phyloP scores from a whole-genome alignment of 2,329 filamentous ascomycete genomes.

The Aspergillus pseudonomiae region DNA sequence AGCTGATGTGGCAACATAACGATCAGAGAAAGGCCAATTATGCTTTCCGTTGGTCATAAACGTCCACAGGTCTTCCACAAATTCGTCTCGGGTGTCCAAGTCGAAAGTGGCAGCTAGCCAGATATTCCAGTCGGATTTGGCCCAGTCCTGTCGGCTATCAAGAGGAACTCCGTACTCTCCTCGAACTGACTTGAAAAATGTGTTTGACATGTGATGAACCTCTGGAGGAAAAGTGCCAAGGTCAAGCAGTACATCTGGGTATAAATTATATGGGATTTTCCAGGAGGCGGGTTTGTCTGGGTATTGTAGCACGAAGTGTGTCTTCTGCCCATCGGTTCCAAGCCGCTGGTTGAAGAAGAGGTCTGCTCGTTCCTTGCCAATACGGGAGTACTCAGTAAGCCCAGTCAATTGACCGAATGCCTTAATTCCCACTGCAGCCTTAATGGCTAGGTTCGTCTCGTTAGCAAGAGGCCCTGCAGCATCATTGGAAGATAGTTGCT shows the following conservation, averaged over 20 bases:
- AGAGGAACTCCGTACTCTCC: conserved; percentile 44
- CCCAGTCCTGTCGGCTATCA: conserved; percentile 44
- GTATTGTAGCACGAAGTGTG: conserved; percentile 48
- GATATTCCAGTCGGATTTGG: conserved; percentile 51
- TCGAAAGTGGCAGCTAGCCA: conserved; percentile 44
- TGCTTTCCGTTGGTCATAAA: conserved; percentile 49
- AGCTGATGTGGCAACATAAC: conserved; percentile 41
- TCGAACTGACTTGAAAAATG: conserved; percentile 42
- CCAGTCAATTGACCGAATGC: conserved; percentile 47
- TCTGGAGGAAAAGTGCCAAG: conserved; percentile 41
- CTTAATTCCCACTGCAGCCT: conserved; percentile 51
- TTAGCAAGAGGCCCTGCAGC: conserved; percentile 45
- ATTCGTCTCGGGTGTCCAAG: conserved; percentile 32
- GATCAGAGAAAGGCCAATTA: conserved; percentile 49
- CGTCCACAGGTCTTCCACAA: conserved; percentile 45
- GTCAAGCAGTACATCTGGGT: conserved; percentile 43
- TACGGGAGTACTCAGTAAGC: conserved; percentile 38
- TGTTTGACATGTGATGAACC: conserved; percentile 40
- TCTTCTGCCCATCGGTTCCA: conserved; percentile 38
- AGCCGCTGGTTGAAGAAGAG: conserved; percentile 39
- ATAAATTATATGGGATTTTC: conserved; percentile 48
- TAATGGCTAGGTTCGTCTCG: conserved; percentile 52
- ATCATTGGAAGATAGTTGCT: conserved; percentile 49
- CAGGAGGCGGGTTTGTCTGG: conserved; percentile 35
- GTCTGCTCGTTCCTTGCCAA: conserved; percentile 39